Evolutionary conservation across 768 basidiomycete species (phyloP), one percentile per base, ranked within the genome.

Genomic region (Austroboletus festivus): DNA sequence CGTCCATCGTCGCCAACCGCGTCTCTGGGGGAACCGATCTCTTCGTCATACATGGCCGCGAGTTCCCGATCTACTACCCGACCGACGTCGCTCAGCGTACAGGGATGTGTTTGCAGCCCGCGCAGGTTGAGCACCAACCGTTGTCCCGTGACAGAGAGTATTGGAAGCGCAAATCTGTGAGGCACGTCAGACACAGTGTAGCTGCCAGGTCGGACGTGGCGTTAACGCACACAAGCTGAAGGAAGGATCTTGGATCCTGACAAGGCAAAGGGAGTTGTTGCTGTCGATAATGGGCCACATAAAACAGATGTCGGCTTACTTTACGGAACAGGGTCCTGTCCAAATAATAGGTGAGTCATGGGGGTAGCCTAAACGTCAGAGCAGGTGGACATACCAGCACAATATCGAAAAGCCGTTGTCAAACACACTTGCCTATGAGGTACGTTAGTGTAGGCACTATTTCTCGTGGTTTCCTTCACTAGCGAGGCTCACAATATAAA

Each of bases 81-180:
- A 16, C 52, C 50, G 42, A 55, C 42, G 13, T 47, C 23, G 12
- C 48, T 40, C 11, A 38, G 20, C 28, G 54, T 53, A 35, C 35
- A 46, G 9, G 42, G 39, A 20, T 18, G 42, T 16, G 28, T 26
- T 10, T 28, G 46, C 13, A 57, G 28, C 2, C 48, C 35, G 3
- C 57, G 56, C 2, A 60, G 46, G 39, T 60, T 60, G 31, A 60
- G 49, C 18, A 60, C 50, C 33, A 59, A 49, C 10, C 58, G 48
- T 18, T 60, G 58, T 3, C 58, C 58, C 7, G 48, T 45, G 28
- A 58, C 26, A 2, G 56, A 51, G 35, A 55, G 38, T 2, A 60
- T 18, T 3, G 56, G 57, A 7, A 53, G 16, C 12, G 57, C 50
- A 28, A 58, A 18, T n/a, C 58, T 59, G 35, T 19, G 4, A 37